These are phyloP conservation scores for Coprinellus micaceus DNA, from an alignment of 768 basidiomycete species.

Conservation along the genomic window DNA sequence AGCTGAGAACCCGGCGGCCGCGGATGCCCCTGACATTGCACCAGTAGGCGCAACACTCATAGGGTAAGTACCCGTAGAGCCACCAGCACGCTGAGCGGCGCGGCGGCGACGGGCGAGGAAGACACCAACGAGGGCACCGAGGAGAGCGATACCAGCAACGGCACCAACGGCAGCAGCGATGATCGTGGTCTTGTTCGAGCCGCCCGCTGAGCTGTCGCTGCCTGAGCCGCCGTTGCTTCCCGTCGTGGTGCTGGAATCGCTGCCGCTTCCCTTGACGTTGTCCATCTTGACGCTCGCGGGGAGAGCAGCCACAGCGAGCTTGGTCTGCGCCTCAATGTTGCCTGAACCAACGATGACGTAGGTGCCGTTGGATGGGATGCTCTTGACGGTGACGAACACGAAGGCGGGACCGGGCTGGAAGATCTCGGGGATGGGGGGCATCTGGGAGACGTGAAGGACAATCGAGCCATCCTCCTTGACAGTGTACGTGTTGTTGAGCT, in stretches of 20 bases:
- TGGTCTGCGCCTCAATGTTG: slow-evolving; percentile 68
- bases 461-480: slow-evolving; percentile 76
- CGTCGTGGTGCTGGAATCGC: not conserved
- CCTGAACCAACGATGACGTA: slow-evolving; percentile 80
- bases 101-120: slow-evolving; percentile 12
- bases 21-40: slow-evolving; percentile 22
- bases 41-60: slow-evolving; percentile 25
- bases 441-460: slow-evolving; percentile 75
- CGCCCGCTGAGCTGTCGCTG: slow-evolving; percentile 10
- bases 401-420: slow-evolving; percentile 88
- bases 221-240: slow-evolving; percentile 9
- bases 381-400: slow-evolving; percentile 78
- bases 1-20: slow-evolving; percentile 17
- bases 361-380: slow-evolving; percentile 78
- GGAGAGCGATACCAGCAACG: slow-evolving; percentile 11
- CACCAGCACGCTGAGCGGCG: no score
- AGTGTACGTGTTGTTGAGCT: slow-evolving; percentile 83
- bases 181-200: not conserved
- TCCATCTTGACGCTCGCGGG: slow-evolving; percentile 47
- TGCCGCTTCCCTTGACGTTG: slow-evolving; percentile 38
- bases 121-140: slow-evolving; percentile 13
- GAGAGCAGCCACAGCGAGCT: slow-evolving; percentile 36
- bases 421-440: slow-evolving; percentile 80
- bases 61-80: not conserved
- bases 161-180: slow-evolving; percentile 12